phyloP scores from a whole-genome alignment of 345 rosid species.

The Eucalyptus viminalis region DNA sequence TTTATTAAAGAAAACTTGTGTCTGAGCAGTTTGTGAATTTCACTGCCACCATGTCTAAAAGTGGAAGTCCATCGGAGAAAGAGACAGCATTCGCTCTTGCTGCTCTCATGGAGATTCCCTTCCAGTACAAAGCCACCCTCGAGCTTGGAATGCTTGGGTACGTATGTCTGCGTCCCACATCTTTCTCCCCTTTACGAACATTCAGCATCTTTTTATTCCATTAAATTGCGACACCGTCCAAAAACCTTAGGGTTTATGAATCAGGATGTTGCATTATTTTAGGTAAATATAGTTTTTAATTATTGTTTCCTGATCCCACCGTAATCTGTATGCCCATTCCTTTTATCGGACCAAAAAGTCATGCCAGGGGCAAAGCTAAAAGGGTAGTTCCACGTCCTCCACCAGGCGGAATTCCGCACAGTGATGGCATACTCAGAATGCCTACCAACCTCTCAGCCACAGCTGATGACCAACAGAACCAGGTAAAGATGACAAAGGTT shows the following conservation, averaged over 20 bases:
- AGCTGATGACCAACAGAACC: background rate
- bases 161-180: background rate
- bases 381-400: conserved; percentile 8
- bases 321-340: background rate
- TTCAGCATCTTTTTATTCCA: background rate
- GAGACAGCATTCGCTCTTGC: conserved; percentile 89
- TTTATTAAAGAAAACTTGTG: background rate
- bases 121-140: conserved; percentile 86
- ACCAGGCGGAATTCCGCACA: conserved; percentile 42
- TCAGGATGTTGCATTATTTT: background rate
- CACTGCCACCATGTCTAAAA: conserved; percentile 81
- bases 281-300: background rate
- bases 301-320: background rate
- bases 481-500: conserved; percentile 37
- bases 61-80: conserved; percentile 33
- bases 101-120: conserved; percentile 94
- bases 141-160: conserved; percentile 85
- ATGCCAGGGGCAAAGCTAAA: background rate
- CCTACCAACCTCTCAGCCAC: conserved; percentile 33
- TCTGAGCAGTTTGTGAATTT: conserved; percentile 77
- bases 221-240: background rate
- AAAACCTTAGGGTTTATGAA: conserved; percentile 1
- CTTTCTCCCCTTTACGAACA: background rate
- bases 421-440: background rate
- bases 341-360: background rate